These are phyloP conservation scores for Alternaria atra DNA, from an alignment of 2,329 filamentous ascomycete species.

Conservation along the genomic window DNA sequence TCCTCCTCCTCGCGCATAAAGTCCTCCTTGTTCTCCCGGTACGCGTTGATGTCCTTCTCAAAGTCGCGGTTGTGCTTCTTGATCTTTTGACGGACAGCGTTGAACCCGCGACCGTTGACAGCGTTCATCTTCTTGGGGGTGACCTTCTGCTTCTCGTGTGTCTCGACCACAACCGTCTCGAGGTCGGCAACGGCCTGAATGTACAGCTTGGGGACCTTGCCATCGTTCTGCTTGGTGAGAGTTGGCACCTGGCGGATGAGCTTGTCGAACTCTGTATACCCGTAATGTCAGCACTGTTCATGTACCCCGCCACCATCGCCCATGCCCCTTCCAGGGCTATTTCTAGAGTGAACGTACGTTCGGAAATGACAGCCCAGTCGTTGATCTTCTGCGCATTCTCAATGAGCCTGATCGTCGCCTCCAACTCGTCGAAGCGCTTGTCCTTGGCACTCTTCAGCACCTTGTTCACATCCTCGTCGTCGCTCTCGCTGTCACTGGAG, in stretches of 20 bases:
- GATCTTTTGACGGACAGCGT: conserved; percentile 97
- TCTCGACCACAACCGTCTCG: conserved; percentile 93
- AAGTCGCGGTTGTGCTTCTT: conserved; percentile 99
- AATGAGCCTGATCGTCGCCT: conserved; percentile 86
- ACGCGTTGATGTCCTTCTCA: conserved; percentile 84
- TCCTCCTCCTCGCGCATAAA: conserved; percentile 89
- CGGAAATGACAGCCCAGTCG: conserved; percentile 93
- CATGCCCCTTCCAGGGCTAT: neutral
- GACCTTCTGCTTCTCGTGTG: conserved; percentile 93
- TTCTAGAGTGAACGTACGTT: conserved; percentile 67
- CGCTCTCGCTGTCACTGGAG: conserved; percentile 80
- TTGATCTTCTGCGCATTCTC: conserved; percentile 98
- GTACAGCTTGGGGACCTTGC: conserved; percentile 87
- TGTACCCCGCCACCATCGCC: conserved; percentile 11
- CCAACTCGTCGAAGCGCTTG: conserved; percentile 93
- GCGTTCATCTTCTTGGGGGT: conserved; percentile 99
- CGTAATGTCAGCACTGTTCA: conserved; percentile 29
- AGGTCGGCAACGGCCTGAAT: conserved; percentile 92
- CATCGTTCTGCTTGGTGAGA: conserved; percentile 66
- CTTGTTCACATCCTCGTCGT: conserved; percentile 84
- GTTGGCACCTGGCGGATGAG: conserved; percentile 81
- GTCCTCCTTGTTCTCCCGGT: conserved; percentile 82
- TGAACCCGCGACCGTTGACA: conserved; percentile 90
- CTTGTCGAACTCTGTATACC: conserved; percentile 83
- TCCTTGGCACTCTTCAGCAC: conserved; percentile 98